phyloP scores from a whole-genome alignment of 176 grass and related monocot species.

The Puccinellia tenuiflora region DNA sequence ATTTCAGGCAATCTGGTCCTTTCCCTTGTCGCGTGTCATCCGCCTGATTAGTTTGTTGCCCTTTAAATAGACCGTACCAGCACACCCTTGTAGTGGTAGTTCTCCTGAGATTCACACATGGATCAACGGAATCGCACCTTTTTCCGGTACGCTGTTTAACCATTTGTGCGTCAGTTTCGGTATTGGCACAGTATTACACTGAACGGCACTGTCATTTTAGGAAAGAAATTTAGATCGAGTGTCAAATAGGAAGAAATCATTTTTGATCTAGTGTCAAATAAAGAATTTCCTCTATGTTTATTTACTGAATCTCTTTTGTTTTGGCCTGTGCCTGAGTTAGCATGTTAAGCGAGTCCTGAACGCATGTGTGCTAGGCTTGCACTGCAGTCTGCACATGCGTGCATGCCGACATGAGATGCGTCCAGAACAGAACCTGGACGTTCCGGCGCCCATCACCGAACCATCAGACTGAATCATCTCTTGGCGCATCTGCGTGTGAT shows the following conservation, averaged over 20 bases:
- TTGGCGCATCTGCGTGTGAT: background rate
- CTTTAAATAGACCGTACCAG: background rate
- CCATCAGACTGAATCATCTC: background rate
- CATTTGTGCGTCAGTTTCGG: no score
- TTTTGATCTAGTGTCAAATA: no score
- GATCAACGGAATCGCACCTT: background rate
- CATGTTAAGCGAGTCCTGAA: background rate
- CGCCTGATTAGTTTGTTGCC: background rate
- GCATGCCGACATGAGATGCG: constrained; percentile 15
- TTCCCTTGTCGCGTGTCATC: constrained; percentile 1
- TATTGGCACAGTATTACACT: no score
- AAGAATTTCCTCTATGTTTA: no score
- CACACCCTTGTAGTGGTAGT: background rate
- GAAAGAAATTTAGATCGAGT: no score
- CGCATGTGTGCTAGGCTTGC: background rate
- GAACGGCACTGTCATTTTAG: no score
- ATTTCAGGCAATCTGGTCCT: background rate
- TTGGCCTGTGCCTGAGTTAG: background rate
- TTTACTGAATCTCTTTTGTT: no score
- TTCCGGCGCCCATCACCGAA: constrained; percentile 7
- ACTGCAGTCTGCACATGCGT: background rate
- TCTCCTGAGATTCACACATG: background rate
- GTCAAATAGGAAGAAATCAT: no score
- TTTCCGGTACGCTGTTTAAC: no score
- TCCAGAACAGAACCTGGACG: constrained; percentile 1